Conservation (phyloP, 805 yeast genomes). For the Zygotorulaspora danielsina region DNA sequence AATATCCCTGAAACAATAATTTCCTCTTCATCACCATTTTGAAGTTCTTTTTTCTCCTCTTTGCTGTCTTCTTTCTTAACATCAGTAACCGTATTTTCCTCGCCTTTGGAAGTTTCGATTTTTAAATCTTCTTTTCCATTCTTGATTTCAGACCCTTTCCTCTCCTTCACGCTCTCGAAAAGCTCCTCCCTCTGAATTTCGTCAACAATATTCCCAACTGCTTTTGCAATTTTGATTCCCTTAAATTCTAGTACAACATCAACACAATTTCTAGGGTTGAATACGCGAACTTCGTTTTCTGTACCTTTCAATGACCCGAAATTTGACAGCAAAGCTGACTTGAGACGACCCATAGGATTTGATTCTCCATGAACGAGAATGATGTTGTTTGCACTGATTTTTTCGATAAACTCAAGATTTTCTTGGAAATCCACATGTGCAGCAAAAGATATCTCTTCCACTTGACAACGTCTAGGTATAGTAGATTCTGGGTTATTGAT, state of each 20-base stretch:
- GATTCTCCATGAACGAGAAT: constrained; percentile 96
- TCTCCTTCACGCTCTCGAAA: constrained; percentile 9
- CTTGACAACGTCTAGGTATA: constrained; percentile 79
- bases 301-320: constrained; percentile 79
- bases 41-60: constrained; percentile 41
- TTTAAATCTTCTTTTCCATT: constrained; percentile 51
- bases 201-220: constrained; percentile 54
- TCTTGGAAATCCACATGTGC: constrained; percentile 98
- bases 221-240: constrained; percentile 80
- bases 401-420: constrained; percentile 84
- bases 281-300: constrained; percentile 83
- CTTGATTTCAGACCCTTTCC: constrained; percentile 46
- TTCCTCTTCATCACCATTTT: constrained; percentile 39
- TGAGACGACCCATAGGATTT: constrained; percentile 96
- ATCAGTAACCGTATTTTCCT: constrained; percentile 51
- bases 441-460: constrained; percentile 97
- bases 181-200: constrained; percentile 39
- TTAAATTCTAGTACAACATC: constrained; percentile 70
- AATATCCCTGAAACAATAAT: constrained; percentile 69
- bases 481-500: constrained; percentile 71
- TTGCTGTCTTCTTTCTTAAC: constrained; percentile 65
- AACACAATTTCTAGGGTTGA: constrained; percentile 88
- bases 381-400: constrained; percentile 77
- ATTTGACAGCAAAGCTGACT: constrained; percentile 85
- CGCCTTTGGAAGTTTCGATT: constrained; percentile 30